phyloP scores from a whole-genome alignment of 331 rosid species.

The Stylosanthes scabra region DNA sequence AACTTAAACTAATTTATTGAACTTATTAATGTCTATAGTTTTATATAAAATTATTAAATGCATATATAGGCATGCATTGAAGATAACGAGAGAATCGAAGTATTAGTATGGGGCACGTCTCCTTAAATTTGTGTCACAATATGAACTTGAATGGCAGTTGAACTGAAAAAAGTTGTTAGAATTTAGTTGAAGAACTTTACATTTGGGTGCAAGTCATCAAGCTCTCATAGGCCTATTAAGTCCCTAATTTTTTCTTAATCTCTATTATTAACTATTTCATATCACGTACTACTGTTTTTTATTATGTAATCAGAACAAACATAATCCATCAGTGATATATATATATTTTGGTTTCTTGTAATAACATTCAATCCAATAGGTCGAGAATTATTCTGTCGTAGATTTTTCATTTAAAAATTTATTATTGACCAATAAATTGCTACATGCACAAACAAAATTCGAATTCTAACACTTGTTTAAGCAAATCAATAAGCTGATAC shows the following conservation, averaged over 20 bases:
- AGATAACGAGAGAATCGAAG: constrained; percentile 39
- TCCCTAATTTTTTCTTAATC: background rate
- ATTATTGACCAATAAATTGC: too few relatives aligned
- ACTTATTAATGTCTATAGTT: too few relatives aligned
- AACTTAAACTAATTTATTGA: too few relatives aligned
- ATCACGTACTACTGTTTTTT: background rate
- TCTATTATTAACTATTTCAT: background rate
- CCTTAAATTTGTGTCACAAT: background rate
- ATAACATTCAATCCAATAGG: too few relatives aligned
- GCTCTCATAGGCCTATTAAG: background rate
- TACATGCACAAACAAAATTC: too few relatives aligned
- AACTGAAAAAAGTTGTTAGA: constrained; percentile 49
- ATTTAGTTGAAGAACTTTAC: constrained; percentile 44
- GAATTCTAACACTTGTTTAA: too few relatives aligned
- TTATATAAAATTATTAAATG: too few relatives aligned
- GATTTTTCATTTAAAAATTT: too few relatives aligned
- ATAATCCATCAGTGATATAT: background rate
- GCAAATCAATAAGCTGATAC: too few relatives aligned
- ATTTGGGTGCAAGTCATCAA: constrained; percentile 37
- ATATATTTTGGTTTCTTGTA: too few relatives aligned
- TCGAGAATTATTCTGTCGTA: too few relatives aligned
- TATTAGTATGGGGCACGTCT: constrained; percentile 36
- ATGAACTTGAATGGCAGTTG: constrained; percentile 42
- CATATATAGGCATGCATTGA: constrained; percentile 43
- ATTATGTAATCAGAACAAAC: background rate